Conservation (phyloP, 2,329 filamentous ascomycete genomes). For the Aspergillus tanneri region DNA sequence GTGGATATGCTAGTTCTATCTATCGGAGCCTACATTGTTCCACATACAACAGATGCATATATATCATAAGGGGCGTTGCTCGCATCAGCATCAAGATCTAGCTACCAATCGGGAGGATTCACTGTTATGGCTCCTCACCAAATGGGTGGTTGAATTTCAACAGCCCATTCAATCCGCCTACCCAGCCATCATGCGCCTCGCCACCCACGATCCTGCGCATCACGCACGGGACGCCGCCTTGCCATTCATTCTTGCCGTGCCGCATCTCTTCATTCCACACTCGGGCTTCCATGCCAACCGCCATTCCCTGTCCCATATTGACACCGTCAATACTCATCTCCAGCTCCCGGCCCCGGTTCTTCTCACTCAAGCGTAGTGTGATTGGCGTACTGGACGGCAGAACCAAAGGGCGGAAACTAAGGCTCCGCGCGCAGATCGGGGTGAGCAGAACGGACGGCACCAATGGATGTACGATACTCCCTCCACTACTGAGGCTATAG, state of each 20-base stretch:
- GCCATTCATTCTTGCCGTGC: conserved; percentile 54
- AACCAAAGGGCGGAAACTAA: conserved; percentile 89
- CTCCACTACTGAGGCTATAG: conserved; percentile 89
- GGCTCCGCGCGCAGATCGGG: conserved; percentile 86
- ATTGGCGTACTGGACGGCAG: conserved; percentile 83
- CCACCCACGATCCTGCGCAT: conserved; percentile 62
- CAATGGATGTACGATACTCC: conserved; percentile 89
- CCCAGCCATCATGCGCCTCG: conserved; percentile 83
- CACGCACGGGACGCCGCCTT: conserved; percentile 86
- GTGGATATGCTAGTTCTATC: no score
- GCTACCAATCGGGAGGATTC: no score
- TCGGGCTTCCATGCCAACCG: conserved; percentile 77
- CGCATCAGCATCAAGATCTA: no score
- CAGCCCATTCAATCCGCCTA: conserved; percentile 86
- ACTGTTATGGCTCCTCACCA: conserved; percentile 62
- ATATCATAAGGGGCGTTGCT: no score
- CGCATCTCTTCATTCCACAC: conserved; percentile 83
- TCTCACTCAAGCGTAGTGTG: conserved; percentile 74
- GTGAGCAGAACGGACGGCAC: conserved; percentile 87
- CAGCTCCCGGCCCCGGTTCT: conserved; percentile 72
- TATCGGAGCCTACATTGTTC: no score
- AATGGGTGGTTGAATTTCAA: conserved; percentile 98
- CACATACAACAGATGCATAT: no score
- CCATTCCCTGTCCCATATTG: conserved; percentile 62
- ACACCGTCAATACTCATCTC: conserved; percentile 79